Evolutionary conservation across 805 yeast genomes (phyloP).

Genomic region (Grigorovia transvaalensis): DNA sequence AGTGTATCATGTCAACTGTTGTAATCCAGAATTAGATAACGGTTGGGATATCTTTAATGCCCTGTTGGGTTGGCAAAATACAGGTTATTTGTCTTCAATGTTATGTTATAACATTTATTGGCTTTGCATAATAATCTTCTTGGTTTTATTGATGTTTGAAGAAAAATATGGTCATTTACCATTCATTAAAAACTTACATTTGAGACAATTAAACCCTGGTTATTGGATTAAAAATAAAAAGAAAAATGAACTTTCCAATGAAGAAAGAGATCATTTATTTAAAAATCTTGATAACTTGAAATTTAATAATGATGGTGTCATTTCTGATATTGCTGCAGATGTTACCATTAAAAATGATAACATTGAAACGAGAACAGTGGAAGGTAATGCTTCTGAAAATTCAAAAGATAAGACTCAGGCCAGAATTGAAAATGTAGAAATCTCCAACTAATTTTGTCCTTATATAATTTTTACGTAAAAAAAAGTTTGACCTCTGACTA

Average conservation of each 20-base stretch:
- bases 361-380: not conserved
- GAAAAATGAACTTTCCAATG: conserved; percentile 43
- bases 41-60: conserved; percentile 99
- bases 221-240: conserved; percentile 61
- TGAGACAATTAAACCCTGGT: conserved; percentile 58
- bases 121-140: conserved; percentile 49
- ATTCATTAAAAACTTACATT: conserved; percentile 39
- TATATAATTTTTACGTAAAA: too few species aligned
- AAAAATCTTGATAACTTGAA: conserved; percentile 30
- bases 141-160: conserved; percentile 62
- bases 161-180: conserved; percentile 81
- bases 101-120: conserved; percentile 84
- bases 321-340: conserved; percentile 10
- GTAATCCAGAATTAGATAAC: conserved; percentile 82
- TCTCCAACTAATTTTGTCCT: not conserved
- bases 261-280: conserved; percentile 46
- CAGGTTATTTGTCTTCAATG: conserved; percentile 90
- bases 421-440: not conserved
- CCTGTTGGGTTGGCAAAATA: conserved; percentile 91
- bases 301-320: conserved; percentile 30
- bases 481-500: too few species aligned
- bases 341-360: conserved; percentile 9
- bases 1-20: conserved; percentile 96
- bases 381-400: not conserved
- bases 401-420: not conserved